A percentile compares a stretch with the other conserved stretches of the same genome.
phyloP scores from a whole-genome alignment of 257 asterid genomes.

The Mitragyna speciosa region DNA sequence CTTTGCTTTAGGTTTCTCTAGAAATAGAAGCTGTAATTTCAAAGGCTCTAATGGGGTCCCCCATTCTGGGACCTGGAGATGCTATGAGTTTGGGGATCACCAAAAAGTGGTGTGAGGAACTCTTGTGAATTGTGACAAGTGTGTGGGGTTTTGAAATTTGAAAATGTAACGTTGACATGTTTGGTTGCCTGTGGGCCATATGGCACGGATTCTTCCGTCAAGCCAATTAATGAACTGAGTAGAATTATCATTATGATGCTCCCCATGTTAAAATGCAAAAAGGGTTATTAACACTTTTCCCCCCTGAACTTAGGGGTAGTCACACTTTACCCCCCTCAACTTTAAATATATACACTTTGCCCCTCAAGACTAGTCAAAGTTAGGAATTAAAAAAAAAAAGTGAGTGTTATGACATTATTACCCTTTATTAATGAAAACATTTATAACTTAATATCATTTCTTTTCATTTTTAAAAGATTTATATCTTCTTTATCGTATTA shows the following conservation, averaged over 20 bases:
- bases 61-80: constrained; percentile 26
- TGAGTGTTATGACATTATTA: too few relatives aligned
- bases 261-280: background rate
- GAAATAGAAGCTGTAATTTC: constrained; percentile 9
- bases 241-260: too few relatives aligned
- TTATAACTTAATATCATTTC: too few relatives aligned
- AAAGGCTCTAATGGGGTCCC: constrained; percentile 18
- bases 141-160: constrained; percentile 16
- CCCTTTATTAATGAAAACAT: too few relatives aligned
- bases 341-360: too few relatives aligned
- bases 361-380: too few relatives aligned
- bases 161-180: constrained; percentile 37
- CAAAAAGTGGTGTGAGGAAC: constrained; percentile 36
- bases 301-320: too few relatives aligned
- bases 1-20: constrained; percentile 6
- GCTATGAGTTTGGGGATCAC: constrained; percentile 30
- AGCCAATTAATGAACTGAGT: background rate
- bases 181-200: constrained; percentile 23
- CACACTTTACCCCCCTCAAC: too few relatives aligned
- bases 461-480: too few relatives aligned
- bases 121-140: constrained; percentile 41
- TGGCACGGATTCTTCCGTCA: constrained; percentile 8
- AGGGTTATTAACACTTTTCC: too few relatives aligned
- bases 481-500: too few relatives aligned
- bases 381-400: too few relatives aligned